Conservation (phyloP, 2,329 filamentous ascomycete species). For the Endocalyx cinctus region DNA sequence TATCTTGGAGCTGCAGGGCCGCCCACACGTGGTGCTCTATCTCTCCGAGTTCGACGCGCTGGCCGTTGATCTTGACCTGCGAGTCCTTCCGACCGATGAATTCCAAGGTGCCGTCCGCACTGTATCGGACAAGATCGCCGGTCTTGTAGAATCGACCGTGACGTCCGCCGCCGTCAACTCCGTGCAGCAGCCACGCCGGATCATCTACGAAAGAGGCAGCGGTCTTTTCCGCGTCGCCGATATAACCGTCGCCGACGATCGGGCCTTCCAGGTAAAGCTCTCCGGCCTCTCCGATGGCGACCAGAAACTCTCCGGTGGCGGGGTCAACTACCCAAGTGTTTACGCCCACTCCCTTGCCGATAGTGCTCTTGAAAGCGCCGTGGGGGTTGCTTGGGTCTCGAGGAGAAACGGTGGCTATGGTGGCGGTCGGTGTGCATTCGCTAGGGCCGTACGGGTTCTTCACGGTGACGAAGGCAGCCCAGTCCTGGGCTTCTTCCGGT, state of each 20-base stretch:
- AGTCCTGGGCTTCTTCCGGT: conserved; percentile 17
- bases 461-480: conserved; percentile 8
- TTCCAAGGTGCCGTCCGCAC: conserved; percentile 1
- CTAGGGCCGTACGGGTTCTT: conserved; percentile 10
- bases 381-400: background rate
- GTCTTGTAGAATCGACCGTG: conserved; percentile 1
- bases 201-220: conserved; percentile 35
- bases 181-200: conserved; percentile 24
- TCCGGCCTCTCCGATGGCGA: conserved; percentile 25
- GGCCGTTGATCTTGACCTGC: conserved; percentile 30
- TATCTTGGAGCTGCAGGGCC: background rate
- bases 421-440: conserved; percentile 5
- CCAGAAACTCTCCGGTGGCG: background rate
- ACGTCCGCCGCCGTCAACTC: background rate
- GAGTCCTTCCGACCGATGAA: conserved; percentile 19
- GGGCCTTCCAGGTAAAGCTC: conserved; percentile 35
- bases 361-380: background rate
- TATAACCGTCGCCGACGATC: conserved; percentile 32
- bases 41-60: conserved; percentile 28
- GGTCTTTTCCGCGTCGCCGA: conserved; percentile 32
- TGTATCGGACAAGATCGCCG: conserved; percentile 5
- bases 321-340: background rate
- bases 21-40: conserved; percentile 18
- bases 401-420: conserved; percentile 3
- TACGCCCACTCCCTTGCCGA: background rate